Evolutionary conservation across 148 eudicot genomes (phyloP), one percentile per base, ranked within the genome.

Genomic region (Silene latifolia): DNA sequence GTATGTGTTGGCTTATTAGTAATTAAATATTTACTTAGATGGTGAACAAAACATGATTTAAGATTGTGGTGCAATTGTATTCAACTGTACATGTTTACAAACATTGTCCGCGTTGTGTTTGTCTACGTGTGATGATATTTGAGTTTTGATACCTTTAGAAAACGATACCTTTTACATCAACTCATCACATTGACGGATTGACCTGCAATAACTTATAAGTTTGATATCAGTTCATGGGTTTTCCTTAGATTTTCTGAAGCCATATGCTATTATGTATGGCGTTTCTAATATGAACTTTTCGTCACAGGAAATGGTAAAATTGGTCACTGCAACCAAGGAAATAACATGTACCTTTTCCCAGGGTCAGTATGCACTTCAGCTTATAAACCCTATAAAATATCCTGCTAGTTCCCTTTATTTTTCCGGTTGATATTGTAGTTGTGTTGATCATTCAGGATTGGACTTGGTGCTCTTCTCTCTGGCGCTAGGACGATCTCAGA

Each of bases 261-360:
- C 3, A 19, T 46, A 9, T 27, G 12, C 17, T 59, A 59, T 47
- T 32, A 11, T 68, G 68, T 73, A n/a, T 20, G 19, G 13, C 54
- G 9, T 44, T 72, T 73, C 57, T 72, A 57, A 65, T 53, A 42
- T 17, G 27, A 58, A 14, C 72, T 57, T 48, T 76, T 17, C 39
- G 3, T 23, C 70, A 32, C 88, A 95, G 99, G 97, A 77, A 89
- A 92, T 82, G 97, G 96, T 64, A 83, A 74, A 67, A 76, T 85
- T 77, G 97, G 99, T 42, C 92, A 89, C 78, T 82, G 89, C 83
- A 95, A 95, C 86, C 99, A 95, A 79, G 99, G 93, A 79, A 95
- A 95, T 82, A 95, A 95, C 83, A 95, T 95, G 99, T 95, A 89
- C 81, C 97, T 95, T 51, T 95, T 95, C 74, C 97, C 99, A 60